Conservation (phyloP, 2,329 filamentous ascomycete species). For the Periconia sp. region DNA sequence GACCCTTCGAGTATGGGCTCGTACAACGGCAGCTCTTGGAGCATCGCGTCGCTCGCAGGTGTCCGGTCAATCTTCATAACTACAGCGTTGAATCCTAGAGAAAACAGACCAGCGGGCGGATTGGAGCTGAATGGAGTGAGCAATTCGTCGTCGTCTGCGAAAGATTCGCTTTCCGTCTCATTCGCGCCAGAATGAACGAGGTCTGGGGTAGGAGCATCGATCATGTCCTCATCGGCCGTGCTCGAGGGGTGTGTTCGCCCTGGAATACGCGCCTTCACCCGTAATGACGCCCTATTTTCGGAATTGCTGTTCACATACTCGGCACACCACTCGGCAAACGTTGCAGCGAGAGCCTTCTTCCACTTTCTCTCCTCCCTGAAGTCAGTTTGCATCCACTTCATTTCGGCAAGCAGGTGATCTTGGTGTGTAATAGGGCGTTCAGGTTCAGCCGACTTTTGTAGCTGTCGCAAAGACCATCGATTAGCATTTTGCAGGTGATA, state of each 20-base stretch:
- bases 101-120: conserved; percentile 80
- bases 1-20: conserved; percentile 50
- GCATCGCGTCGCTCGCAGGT: conserved; percentile 74
- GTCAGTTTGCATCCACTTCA: conserved; percentile 98
- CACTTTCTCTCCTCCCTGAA: conserved; percentile 93
- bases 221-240: conserved; percentile 40
- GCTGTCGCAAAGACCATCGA: conserved; percentile 90
- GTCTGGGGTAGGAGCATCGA: conserved; percentile 48
- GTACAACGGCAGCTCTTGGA: conserved; percentile 83
- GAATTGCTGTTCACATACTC: conserved; percentile 74
- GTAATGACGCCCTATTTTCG: conserved; percentile 70
- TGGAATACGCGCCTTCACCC: conserved; percentile 63
- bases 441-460: conserved; percentile 83
- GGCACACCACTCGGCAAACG: conserved; percentile 80
- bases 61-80: conserved; percentile 79
- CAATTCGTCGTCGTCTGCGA: conserved; percentile 48
- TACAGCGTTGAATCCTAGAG: conserved; percentile 80
- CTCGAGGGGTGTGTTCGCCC: conserved; percentile 11
- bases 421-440: conserved; percentile 77
- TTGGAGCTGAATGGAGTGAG: conserved; percentile 50
- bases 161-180: conserved; percentile 48
- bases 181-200: conserved; percentile 44
- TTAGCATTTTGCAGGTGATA: conserved; percentile 91
- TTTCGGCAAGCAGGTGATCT: conserved; percentile 86
- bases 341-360: conserved; percentile 83